Base-by-base conservation (phyloP, 2,329 filamentous ascomycete species). In the Aspergillus fijiensis region DNA sequence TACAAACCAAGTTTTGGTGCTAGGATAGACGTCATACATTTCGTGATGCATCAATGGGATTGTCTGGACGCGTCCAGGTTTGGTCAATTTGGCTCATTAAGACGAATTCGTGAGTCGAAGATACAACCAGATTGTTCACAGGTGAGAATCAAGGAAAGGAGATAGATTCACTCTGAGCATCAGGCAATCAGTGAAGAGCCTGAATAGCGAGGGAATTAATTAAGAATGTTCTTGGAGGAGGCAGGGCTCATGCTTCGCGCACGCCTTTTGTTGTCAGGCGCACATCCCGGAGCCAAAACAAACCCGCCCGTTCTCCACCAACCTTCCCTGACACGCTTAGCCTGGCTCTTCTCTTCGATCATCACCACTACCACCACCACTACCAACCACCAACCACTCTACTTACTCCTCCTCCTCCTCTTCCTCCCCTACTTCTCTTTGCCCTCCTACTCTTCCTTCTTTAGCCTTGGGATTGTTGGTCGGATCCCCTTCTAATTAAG, bases 191-290 rank as follows among this genome's bases (percentile, higher is more conserved):
- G n/a, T 55, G 42, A 47, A 29, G 5, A 49, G 19, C 21, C 19
- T 23, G 16, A 6, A 14, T 48, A 55, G 25, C 52, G 12, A 56
- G 59, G 55, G 51, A 45, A 68, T 61, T 66, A 70, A 72, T 60
- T 66, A 70, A 72, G 70, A 55, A 56, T 50, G 42, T 66, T 61
- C 47, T 50, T 42, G 19, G n/a, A 25, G 62, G 58, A 65, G 64
- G 67, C 65, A 67, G 68, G 67, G 65, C 69, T 70, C 68, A 72
- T 72, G 69, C 70, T 66, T 70, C 71, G 71, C 71, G 72, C 71
- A 66, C 68, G 64, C 63, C 61, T 53, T 67, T 74, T 69, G 73
- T 74, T 75, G 72, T 74, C 70, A 59, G 69, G 71, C 68, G 67
- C 68, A 69, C 69, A 67, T 64, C 63, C 68, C 65, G 65, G 59